Base-by-base conservation (phyloP, 1,284 basidiomycete species). In the Microbotryomycetes sp. region DNA sequence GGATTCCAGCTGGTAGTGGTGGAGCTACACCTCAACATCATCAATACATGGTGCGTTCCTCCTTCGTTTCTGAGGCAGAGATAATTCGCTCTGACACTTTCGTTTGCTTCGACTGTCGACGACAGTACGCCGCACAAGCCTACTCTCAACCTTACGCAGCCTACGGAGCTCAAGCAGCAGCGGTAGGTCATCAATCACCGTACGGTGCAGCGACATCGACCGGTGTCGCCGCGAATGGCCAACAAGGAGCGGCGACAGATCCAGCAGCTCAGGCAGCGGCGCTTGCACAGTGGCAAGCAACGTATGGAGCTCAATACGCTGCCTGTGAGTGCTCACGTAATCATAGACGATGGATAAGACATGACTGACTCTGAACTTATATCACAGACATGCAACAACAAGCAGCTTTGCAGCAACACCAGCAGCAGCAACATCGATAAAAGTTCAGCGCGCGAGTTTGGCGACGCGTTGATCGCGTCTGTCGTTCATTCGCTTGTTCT, bases 291-390 rank as follows among this genome's bases (percentile, higher is more conserved):
- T 68, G 67, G 67, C 64, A 68, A 54, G 62, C 62, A 15, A 64
- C 66, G 64, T 68, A 68, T 50, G 67, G 67, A 3, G 64, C 64
- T 12, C 67, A 68, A 50, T 54, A 42, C 31, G 50, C 50, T n/a
- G 50, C 50, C 50, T 52, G 36, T 42, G 36, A 42, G 36, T 42
- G 36, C 36, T 12, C 19, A 42, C 19, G 19, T 9, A 42, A 19
- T 42, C 36, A 42, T 19, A 19, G 19, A n/a, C n/a, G n/a, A 42
- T 42, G 36, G 12, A 42, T 42, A 42, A 12, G 36, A n/a, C n/a
- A n/a, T n/a, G n/a, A n/a, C n/a, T n/a, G n/a, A n/a, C 19, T 42
- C 36, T 42, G 36, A 42, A 12, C 36, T 12, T 12, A 19, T 42
- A 19, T 42, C 36, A 42, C 36, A 42, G 36, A 52, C 50, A 52